These are phyloP conservation scores for Neotropicomus parvogracilis DNA, from an alignment of 1,284 basidiomycete genomes.

Conservation along the genomic window DNA sequence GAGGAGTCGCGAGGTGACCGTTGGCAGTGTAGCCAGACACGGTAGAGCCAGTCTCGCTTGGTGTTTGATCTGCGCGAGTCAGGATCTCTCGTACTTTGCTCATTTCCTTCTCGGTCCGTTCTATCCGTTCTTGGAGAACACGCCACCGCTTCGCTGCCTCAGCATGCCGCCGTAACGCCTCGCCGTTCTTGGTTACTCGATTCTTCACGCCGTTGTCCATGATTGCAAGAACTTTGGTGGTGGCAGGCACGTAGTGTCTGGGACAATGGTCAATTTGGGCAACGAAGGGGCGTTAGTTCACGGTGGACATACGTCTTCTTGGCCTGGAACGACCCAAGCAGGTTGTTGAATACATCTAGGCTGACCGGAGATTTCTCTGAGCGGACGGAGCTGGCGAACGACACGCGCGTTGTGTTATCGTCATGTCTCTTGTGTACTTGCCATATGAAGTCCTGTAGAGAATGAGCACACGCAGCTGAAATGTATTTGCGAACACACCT, in stretches of 20 bases:
- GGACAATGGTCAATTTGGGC: conserved; percentile 11
- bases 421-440: conserved; percentile 64
- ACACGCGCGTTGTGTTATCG: conserved; percentile 41
- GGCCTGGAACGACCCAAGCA: conserved; percentile 73
- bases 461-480: neutral
- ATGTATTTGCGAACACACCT: conserved; percentile 46
- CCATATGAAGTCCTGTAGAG: conserved; percentile 72
- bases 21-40: conserved; percentile 54
- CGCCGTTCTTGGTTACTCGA: conserved; percentile 90
- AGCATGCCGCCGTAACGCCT: conserved; percentile 81
- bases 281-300: conserved; percentile 3
- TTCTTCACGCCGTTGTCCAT: conserved; percentile 91
- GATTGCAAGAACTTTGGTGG: conserved; percentile 87
- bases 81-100: conserved; percentile 64
- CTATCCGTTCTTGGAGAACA: conserved; percentile 70
- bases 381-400: conserved; percentile 46
- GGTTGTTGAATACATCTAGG: conserved; percentile 59
- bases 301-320: conserved; percentile 69
- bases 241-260: conserved; percentile 89
- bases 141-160: conserved; percentile 85
- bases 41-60: conserved; percentile 67
- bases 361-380: conserved; percentile 51
- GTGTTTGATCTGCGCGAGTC: conserved; percentile 47
- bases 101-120: conserved; percentile 80
- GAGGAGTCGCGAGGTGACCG: conserved; percentile 63